Conservation (phyloP, 2,329 filamentous ascomycete genomes). For the Gaeumannomyces sp. region DNA sequence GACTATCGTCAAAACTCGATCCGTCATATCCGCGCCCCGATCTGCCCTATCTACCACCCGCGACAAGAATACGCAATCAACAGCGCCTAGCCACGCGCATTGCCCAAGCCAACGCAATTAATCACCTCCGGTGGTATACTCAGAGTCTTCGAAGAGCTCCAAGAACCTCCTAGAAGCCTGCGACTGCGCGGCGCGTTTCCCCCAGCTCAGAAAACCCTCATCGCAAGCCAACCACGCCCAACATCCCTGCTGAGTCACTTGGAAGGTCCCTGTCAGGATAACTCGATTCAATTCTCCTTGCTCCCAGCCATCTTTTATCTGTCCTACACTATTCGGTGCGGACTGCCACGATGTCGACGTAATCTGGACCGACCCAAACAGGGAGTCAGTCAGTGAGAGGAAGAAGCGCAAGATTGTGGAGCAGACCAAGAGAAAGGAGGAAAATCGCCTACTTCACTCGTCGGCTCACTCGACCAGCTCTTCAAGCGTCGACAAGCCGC, state of each 20-base stretch:
- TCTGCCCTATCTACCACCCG: too few relatives aligned
- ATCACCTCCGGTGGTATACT: neutral
- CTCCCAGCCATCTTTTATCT: neutral
- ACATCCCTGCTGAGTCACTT: neutral
- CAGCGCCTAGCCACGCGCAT: neutral
- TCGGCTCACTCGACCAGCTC: constrained; percentile 4
- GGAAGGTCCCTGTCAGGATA: neutral
- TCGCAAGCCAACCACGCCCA: neutral
- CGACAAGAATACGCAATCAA: neutral
- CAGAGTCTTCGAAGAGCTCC: neutral
- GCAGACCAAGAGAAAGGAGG: constrained; percentile 18
- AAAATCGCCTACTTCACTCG: constrained; percentile 13
- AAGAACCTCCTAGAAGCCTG: neutral
- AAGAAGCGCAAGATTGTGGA: constrained; percentile 42
- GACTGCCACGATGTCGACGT: constrained; percentile 46
- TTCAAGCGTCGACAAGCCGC: constrained; percentile 3
- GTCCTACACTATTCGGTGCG: neutral
- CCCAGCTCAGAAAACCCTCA: neutral
- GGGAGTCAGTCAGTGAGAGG: constrained; percentile 47
- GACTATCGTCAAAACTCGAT: neutral
- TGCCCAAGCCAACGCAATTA: neutral
- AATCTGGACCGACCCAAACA: constrained; percentile 49
- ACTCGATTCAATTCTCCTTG: neutral
- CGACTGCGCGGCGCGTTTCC: neutral
- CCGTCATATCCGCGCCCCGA: neutral